Base-by-base conservation (phyloP, 208 protist species). In the Lotmaria passim region DNA sequence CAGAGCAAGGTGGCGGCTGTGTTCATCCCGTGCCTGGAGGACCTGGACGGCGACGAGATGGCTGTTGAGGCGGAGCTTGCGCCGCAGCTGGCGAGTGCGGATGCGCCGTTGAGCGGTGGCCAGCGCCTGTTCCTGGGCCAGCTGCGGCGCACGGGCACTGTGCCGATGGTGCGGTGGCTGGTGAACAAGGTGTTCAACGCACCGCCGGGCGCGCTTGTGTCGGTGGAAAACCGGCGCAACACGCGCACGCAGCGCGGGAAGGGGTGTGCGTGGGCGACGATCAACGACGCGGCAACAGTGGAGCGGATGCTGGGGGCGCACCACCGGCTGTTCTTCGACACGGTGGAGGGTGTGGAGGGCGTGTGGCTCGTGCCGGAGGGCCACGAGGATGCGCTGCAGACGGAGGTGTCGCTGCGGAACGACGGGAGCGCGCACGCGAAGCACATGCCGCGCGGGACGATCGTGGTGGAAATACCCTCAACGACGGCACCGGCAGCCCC, bases 141-240 rank as follows among this genome's bases (percentile, higher is more conserved):
- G 68, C 88, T 93, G 39, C 88, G 84, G 41, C 88, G 88, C 66
- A 56, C 65, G 33, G 85, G 72, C 24, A 93, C 88, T 15, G 85
- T 91, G 51, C 80, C 79, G 19, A 89, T 91, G 83, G 73, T 93
- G 47, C 72, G 79, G 51, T 93, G 88, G 85, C 59, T 93, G 0
- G 70, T 93, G 34, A 65, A 81, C 6, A 73, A 66, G 38, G 85
- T 93, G 55, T 76, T 90, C 12, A 64, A 87, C 62, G 62, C 74
- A 1, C 69, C 76, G 19, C 19, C 43, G 4, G 70, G 73, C 19
- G 60, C 82, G 23, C 61, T 93, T 12, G 30, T 83, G 17, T 79
- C 64, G 41, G 85, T 90, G n/a, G 87, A 93, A 63, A 93, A 93
- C 52, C 84, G 86, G 60, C 82, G 79, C 31, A 82, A 93, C 72